Evolutionary conservation across 306 rosid species (phyloP), one percentile per base, ranked within the genome.

Genomic region (Trifolium repens): DNA sequence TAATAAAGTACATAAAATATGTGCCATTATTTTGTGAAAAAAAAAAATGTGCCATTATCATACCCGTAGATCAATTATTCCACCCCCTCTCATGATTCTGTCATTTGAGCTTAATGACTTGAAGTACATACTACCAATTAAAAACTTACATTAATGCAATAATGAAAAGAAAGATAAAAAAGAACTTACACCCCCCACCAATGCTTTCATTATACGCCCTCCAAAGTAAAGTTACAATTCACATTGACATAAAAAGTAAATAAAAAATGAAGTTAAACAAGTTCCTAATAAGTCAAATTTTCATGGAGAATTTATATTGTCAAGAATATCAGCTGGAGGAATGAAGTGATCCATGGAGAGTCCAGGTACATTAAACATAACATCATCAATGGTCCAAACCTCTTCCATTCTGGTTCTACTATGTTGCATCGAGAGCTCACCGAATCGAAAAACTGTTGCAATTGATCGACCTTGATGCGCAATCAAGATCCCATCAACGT

Each of bases 401-500:
- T 94, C 99, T 55, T 94, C 99, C 99, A 94, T 89, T 19, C 96
- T 64, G 2, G 97, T 94, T 76, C 97, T 75, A 16, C 96, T 87
- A 82, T 90, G 91, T 43, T 90, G 91, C 89, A 85, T 89, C 4
- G 97, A 90, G 50, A 80, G 76, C 81, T 94, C 96, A 1, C 90
- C 90, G 14, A 94, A 94, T 24, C 96, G 85, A 69, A 94, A 94
- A 9, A 92, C 93, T 0, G 97, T 94, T 8, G 97, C 97, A 4
- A 92, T 85, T 1, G 99, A 94, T 1, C 97, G 90, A 61, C 99
- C 98, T 46, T 85, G 93, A 78, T 94, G 99, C 1, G 96, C 99
- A 1, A 94, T 89, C 30, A 92, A 59, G 39, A 92, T 72, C 0
- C 98, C 98, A 42, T 90, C 99, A 0, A 92, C 90, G 39, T 88